Evolutionary conservation across 2,329 filamentous ascomycete genomes (phyloP).

Genomic region (Aspergillus candidus): DNA sequence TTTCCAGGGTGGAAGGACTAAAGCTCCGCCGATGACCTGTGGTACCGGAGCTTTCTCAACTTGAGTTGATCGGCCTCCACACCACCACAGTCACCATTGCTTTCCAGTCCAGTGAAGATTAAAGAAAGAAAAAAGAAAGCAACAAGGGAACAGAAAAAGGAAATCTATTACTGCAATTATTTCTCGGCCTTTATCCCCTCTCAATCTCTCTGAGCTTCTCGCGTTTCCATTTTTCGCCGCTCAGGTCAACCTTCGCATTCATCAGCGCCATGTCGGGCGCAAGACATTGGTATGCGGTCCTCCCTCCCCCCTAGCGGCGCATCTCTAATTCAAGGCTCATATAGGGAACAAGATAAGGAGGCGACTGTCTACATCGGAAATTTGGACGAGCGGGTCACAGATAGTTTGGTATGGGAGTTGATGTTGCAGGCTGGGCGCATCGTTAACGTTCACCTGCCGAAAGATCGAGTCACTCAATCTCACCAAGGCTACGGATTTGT

Average conservation of each 20-base stretch:
- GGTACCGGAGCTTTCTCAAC: no score
- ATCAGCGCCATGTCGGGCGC: constrained; percentile 56
- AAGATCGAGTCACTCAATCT: constrained; percentile 92
- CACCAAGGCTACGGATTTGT: constrained; percentile 99
- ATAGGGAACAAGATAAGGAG: constrained; percentile 94
- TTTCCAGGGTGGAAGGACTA: no score
- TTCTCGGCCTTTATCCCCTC: neutral
- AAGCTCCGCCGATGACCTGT: neutral
- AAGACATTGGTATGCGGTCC: constrained; percentile 63
- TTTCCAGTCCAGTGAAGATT: neutral
- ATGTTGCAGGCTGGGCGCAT: constrained; percentile 98
- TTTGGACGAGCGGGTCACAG: constrained; percentile 90
- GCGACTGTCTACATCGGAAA: constrained; percentile 97
- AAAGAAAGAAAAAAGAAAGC: neutral
- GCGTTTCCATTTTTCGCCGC: no score
- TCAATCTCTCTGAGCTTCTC: constrained; percentile 1
- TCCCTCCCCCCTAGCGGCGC: constrained; percentile 14
- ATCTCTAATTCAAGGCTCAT: constrained; percentile 2
- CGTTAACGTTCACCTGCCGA: constrained; percentile 95
- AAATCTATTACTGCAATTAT: no score
- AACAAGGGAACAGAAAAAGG: no score
- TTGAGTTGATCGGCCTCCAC: no score
- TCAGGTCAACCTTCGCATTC: neutral
- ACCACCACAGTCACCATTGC: no score
- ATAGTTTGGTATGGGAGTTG: constrained; percentile 89